Evolutionary conservation across 805 yeast species (phyloP).

Genomic region (Candida endomychidarum): DNA sequence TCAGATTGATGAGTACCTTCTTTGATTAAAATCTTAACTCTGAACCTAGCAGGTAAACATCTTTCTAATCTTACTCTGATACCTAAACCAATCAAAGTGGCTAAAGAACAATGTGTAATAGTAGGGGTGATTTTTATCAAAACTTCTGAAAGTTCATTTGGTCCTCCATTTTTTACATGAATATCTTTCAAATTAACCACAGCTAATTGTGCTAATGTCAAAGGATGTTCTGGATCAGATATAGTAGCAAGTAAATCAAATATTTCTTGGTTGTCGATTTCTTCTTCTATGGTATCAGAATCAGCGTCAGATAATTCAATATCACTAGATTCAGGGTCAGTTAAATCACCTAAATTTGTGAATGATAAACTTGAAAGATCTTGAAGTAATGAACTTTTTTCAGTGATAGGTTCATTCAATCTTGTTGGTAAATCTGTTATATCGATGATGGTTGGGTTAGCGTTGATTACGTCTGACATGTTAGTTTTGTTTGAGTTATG

Average conservation of each 20-base stretch:
- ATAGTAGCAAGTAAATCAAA: constrained; percentile 82
- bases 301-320: constrained; percentile 19
- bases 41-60: constrained; percentile 78
- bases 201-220: constrained; percentile 89
- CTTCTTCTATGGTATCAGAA: constrained; percentile 38
- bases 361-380: constrained; percentile 32
- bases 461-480: constrained; percentile 54
- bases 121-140: constrained; percentile 91
- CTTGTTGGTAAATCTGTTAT: constrained; percentile 76
- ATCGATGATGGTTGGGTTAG: constrained; percentile 85
- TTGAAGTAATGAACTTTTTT: constrained; percentile 14
- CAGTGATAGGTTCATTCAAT: constrained; percentile 16
- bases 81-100: constrained; percentile 93
- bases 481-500: background rate
- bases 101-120: constrained; percentile 94
- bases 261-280: constrained; percentile 85
- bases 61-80: constrained; percentile 89
- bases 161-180: constrained; percentile 57
- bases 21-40: constrained; percentile 76
- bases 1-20: constrained; percentile 97
- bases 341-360: constrained; percentile 17
- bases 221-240: constrained; percentile 97
- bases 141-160: constrained; percentile 60
- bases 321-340: constrained; percentile 25
- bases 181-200: constrained; percentile 88